These are phyloP conservation scores for Lentinula boryana DNA, from an alignment of 768 basidiomycete species.

Conservation along the genomic window DNA sequence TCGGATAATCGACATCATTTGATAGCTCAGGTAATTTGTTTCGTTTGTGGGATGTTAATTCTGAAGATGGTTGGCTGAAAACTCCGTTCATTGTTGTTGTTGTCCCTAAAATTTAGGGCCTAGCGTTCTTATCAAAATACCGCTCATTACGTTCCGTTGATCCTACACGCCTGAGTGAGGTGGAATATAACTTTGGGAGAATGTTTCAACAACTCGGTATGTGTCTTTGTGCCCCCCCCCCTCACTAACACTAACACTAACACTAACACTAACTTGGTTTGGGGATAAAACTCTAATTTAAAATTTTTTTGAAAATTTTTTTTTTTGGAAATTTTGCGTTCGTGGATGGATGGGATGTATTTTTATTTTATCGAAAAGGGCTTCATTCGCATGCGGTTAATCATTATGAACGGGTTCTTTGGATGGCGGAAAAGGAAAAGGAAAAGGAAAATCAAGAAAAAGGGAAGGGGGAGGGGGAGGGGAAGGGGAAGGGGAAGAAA, in stretches of 20 bases:
- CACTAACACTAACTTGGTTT: no score
- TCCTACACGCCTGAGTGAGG: conserved; percentile 52
- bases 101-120: conserved; percentile 48
- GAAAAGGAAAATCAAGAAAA: conserved; percentile 17
- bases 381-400: conserved; percentile 74
- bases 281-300: no score
- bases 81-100: not conserved
- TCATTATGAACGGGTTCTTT: conserved; percentile 78
- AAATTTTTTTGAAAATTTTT: no score
- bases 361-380: no score
- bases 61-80: not conserved
- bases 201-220: conserved; percentile 90
- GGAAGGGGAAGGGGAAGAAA: no score
- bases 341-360: no score
- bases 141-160: conserved; percentile 50
- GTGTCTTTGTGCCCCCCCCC: no score
- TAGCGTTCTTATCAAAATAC: conserved; percentile 84
- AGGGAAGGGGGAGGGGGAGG: no score
- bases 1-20: conserved; percentile 91
- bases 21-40: conserved; percentile 60
- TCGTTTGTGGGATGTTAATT: not conserved
- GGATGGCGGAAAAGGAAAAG: conserved; percentile 60
- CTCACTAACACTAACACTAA: no score
- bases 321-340: no score
- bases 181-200: conserved; percentile 91